Percentiles rank a stretch among this genome's conserved stretches.
phyloP scores from a whole-genome alignment of 768 basidiomycete species.

The Pleurotus sapidus region DNA sequence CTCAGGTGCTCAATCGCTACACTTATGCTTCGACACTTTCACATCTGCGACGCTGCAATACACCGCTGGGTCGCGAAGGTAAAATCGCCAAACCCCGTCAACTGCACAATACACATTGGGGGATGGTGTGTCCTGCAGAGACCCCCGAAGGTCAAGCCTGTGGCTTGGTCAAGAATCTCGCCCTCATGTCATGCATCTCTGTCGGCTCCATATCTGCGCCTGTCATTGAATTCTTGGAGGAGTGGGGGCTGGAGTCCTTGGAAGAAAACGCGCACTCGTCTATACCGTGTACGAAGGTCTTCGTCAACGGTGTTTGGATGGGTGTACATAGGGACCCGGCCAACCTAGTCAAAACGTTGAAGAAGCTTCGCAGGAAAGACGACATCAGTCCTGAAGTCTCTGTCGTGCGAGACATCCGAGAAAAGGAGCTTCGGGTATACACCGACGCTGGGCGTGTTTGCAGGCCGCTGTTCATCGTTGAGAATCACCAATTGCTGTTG shows the following conservation, averaged over 20 bases:
- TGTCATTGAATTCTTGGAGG: slow-evolving; percentile 97
- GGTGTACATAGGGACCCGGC: slow-evolving; percentile 96
- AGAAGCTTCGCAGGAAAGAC: slow-evolving; percentile 88
- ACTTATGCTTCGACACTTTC: slow-evolving; percentile 98
- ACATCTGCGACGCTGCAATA: slow-evolving; percentile 97
- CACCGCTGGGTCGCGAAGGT: slow-evolving; percentile 95
- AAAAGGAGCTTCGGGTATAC: slow-evolving; percentile 89
- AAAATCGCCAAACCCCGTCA: slow-evolving; percentile 99
- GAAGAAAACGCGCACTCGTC: slow-evolving; percentile 90
- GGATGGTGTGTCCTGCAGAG: slow-evolving; percentile 99
- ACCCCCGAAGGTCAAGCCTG: slow-evolving; percentile 99
- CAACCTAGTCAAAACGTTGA: slow-evolving; percentile 89
- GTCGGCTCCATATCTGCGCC: slow-evolving; percentile 95
- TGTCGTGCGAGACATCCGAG: slow-evolving; percentile 96
- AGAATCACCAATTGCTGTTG: slow-evolving; percentile 80
- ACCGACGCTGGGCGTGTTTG: slow-evolving; percentile 97
- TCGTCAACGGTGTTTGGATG: slow-evolving; percentile 99
- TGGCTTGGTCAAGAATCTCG: slow-evolving; percentile 97
- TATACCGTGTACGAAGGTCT: slow-evolving; percentile 90
- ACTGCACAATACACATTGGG: slow-evolving; percentile 99
- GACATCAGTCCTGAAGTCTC: slow-evolving; percentile 96
- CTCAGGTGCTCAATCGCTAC: slow-evolving; percentile 97
- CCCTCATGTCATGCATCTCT: slow-evolving; percentile 96
- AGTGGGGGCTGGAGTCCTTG: slow-evolving; percentile 95
- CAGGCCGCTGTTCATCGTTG: slow-evolving; percentile 95